phyloP scores from a whole-genome alignment of 2,329 filamentous ascomycete species.

The Trichothecium sympodiale region DNA sequence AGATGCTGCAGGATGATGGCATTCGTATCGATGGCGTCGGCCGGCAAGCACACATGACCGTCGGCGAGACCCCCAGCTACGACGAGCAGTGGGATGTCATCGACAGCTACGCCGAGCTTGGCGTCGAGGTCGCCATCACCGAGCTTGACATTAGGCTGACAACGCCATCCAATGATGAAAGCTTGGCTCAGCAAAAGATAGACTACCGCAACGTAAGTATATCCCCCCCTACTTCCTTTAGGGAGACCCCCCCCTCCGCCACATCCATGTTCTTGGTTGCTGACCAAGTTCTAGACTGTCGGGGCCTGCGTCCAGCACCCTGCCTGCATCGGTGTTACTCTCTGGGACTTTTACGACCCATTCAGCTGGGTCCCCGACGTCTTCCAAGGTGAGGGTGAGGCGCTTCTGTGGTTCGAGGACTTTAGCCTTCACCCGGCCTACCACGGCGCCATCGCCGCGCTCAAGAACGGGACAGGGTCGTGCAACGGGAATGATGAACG shows the following conservation, averaged over 20 bases:
- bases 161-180: slow-evolving; percentile 14
- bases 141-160: slow-evolving; percentile 40
- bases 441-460: slow-evolving; percentile 20
- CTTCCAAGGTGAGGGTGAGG: slow-evolving; percentile 27
- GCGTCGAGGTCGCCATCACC: slow-evolving; percentile 41
- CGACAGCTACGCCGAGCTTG: slow-evolving; percentile 27
- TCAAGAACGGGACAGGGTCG: slow-evolving; percentile 19
- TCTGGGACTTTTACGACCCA: slow-evolving; percentile 24
- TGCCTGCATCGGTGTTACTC: slow-evolving; percentile 20
- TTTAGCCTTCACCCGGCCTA: slow-evolving; percentile 31
- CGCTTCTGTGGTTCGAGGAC: slow-evolving; percentile 30
- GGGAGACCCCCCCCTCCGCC: not conserved
- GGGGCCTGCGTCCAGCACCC: slow-evolving; percentile 17
- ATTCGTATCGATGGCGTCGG: slow-evolving; percentile 42
- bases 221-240: too few species aligned
- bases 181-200: slow-evolving; percentile 16
- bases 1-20: slow-evolving; percentile 21
- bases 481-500: slow-evolving; percentile 5
- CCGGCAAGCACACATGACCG: slow-evolving; percentile 37
- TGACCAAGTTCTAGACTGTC: slow-evolving; percentile 7
- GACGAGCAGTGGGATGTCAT: slow-evolving; percentile 29
- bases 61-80: slow-evolving; percentile 26
- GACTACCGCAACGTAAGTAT: slow-evolving; percentile 16
- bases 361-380: slow-evolving; percentile 29
- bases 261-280: not conserved